Percentiles rank a stretch among this genome's conserved stretches.
Conservation (phyloP, 148 eudicot species). For the Dianthus caryophyllus region DNA sequence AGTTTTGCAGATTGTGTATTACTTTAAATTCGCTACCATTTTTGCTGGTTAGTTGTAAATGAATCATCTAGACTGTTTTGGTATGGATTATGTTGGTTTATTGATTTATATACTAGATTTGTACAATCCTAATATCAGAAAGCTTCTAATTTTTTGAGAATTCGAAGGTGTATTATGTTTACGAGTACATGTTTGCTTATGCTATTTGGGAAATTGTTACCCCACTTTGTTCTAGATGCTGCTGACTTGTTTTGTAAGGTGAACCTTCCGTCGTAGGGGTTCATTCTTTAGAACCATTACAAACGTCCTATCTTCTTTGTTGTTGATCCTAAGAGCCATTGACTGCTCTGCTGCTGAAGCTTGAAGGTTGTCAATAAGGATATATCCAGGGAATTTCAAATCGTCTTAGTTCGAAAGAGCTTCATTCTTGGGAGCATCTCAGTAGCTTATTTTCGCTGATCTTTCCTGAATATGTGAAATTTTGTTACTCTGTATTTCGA, state of each 20-base stretch:
- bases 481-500: not conserved
- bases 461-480: not conserved
- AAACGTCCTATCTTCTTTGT: not conserved
- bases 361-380: not conserved
- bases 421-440: not conserved
- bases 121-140: too few species aligned
- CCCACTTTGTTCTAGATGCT: not conserved
- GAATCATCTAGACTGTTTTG: not conserved
- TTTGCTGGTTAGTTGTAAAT: not conserved
- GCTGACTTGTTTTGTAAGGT: not conserved
- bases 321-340: not conserved
- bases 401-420: not conserved
- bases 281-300: not conserved
- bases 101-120: not conserved
- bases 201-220: not conserved
- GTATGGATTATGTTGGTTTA: not conserved
- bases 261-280: not conserved
- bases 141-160: too few species aligned
- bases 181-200: not conserved
- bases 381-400: not conserved
- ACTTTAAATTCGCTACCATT: not conserved
- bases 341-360: not conserved
- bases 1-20: not conserved
- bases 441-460: not conserved
- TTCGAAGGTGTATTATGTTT: too few species aligned